Evolutionary conservation across 2,329 filamentous ascomycete species (phyloP).

Genomic region (Talaromyces sp.): DNA sequence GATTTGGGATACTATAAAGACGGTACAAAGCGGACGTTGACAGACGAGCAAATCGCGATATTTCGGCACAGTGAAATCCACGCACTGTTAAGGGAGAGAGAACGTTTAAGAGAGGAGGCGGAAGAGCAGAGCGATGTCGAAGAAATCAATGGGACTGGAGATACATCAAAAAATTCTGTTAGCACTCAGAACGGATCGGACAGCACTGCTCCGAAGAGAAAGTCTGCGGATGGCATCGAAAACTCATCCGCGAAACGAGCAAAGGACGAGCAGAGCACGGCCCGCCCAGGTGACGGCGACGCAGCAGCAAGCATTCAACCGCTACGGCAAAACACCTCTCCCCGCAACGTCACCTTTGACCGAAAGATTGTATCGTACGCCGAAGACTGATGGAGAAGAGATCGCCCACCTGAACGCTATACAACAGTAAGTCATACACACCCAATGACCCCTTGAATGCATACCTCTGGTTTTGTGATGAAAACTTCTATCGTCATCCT

Average conservation of each 20-base stretch:
- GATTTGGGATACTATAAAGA: constrained; percentile 84
- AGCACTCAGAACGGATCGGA: background rate
- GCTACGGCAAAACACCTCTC: background rate
- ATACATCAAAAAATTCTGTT: background rate
- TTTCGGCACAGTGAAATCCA: constrained; percentile 88
- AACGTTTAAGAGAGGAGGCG: constrained; percentile 29
- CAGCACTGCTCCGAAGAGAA: background rate
- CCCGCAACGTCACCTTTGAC: constrained; percentile 18
- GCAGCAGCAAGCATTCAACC: background rate
- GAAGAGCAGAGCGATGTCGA: background rate
- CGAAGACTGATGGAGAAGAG: constrained; percentile 30
- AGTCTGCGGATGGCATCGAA: background rate
- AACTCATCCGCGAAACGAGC: background rate
- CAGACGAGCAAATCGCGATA: constrained; percentile 84
- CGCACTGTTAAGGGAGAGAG: constrained; percentile 57
- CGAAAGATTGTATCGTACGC: constrained; percentile 36
- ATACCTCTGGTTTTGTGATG: constrained; percentile 61
- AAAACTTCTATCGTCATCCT: constrained; percentile 95
- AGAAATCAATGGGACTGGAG: background rate
- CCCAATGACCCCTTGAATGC: background rate
- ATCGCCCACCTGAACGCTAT: background rate
- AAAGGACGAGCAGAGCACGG: background rate
- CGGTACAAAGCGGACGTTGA: constrained; percentile 82
- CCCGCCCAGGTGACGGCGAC: background rate
- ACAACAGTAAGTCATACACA: background rate